Conservation (phyloP, 176 grass and related monocot species). For the Stipa capillata region DNA sequence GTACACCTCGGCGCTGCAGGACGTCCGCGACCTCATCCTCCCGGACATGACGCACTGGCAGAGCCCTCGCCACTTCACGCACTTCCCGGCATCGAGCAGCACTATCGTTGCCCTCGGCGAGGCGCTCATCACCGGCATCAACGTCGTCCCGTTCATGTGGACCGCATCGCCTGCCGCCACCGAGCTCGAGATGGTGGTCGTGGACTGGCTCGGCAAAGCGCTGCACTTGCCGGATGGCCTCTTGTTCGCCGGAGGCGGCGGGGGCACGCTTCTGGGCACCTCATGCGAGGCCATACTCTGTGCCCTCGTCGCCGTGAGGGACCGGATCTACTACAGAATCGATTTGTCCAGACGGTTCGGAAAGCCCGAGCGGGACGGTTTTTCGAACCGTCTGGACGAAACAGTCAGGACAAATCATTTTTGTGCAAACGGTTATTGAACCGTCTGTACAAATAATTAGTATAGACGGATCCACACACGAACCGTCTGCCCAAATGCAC, state of each 20-base stretch:
- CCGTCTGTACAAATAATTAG: too few relatives aligned
- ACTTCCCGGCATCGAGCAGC: slow-evolving; percentile 45
- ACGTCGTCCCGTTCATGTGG: slow-evolving; percentile 49
- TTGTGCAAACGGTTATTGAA: too few relatives aligned
- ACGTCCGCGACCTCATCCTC: slow-evolving; percentile 30
- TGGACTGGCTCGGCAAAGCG: slow-evolving; percentile 54
- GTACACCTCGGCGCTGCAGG: slow-evolving; percentile 14
- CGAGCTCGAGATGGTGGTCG: slow-evolving; percentile 47
- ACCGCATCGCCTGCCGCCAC: slow-evolving; percentile 48
- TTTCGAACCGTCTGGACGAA: too few relatives aligned
- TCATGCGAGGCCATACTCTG: slow-evolving; percentile 58
- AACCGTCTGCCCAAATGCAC: too few relatives aligned
- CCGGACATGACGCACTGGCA: slow-evolving; percentile 60
- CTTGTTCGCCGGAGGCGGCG: slow-evolving; percentile 41
- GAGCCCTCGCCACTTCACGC: slow-evolving; percentile 52
- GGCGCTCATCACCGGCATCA: slow-evolving; percentile 38
- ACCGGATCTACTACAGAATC: too few relatives aligned
- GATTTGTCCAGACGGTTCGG: too few relatives aligned
- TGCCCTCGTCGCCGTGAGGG: slow-evolving; percentile 40
- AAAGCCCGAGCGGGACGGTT: too few relatives aligned
- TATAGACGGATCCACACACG: too few relatives aligned
- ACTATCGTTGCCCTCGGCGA: slow-evolving; percentile 33
- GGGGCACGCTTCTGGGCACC: slow-evolving; percentile 45
- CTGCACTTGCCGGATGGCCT: slow-evolving; percentile 21
- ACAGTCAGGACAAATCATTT: too few relatives aligned